These are phyloP conservation scores for Mycena leptocephala DNA, from an alignment of 768 basidiomycete genomes.

Conservation along the genomic window DNA sequence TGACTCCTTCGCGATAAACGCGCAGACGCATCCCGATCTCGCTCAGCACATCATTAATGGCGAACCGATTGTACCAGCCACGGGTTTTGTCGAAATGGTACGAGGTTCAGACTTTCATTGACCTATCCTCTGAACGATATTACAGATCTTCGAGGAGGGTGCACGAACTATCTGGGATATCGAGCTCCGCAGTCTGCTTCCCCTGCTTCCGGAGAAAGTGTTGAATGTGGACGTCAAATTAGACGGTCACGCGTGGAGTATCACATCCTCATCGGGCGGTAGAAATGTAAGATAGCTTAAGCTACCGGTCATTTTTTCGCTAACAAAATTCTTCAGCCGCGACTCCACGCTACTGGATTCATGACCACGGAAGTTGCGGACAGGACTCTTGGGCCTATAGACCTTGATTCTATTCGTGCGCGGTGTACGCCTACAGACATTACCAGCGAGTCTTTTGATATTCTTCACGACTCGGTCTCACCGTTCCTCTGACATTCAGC, in stretches of 20 bases:
- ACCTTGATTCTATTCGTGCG: constrained; percentile 18
- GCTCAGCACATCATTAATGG: constrained; percentile 60
- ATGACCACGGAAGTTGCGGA: constrained; percentile 23
- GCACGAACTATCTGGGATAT: constrained; percentile 39
- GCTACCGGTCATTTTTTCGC: background rate
- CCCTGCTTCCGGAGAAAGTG: constrained; percentile 42
- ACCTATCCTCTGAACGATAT: constrained; percentile 29
- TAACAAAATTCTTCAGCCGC: background rate
- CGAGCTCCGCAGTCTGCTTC: constrained; percentile 43
- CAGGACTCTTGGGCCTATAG: constrained; percentile 12
- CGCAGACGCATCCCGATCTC: constrained; percentile 51
- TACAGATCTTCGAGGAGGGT: constrained; percentile 38
- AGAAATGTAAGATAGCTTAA: constrained; percentile 7
- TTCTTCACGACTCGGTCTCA: background rate
- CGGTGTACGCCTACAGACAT: constrained; percentile 20
- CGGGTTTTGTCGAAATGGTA: constrained; percentile 56
- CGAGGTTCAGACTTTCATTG: background rate
- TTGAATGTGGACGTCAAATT: constrained; percentile 36
- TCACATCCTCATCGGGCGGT: constrained; percentile 13
- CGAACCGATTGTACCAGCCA: constrained; percentile 59
- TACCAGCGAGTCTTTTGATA: background rate
- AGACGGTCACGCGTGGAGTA: constrained; percentile 32
- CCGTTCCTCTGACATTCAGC: constrained; percentile 28
- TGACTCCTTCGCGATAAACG: constrained; percentile 52
- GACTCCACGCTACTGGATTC: constrained; percentile 37